These are phyloP conservation scores for Russula virescens DNA, from an alignment of 768 basidiomycete species.

Conservation along the genomic window DNA sequence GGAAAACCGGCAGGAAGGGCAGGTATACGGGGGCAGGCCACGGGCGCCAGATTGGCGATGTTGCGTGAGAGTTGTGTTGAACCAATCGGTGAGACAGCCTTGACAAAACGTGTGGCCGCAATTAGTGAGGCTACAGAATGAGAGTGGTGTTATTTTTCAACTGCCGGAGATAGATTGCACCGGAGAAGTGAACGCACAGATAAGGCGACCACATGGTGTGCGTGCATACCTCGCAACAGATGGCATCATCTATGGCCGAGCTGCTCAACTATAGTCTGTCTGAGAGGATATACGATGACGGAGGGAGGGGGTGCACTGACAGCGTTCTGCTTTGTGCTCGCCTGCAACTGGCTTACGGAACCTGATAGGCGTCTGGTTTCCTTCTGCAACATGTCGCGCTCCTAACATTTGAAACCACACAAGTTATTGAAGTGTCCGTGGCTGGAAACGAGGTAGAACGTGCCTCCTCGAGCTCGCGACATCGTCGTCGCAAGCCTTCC, in stretches of 20 bases:
- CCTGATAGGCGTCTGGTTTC: slow-evolving; percentile 1
- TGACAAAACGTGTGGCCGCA: slow-evolving; percentile 72
- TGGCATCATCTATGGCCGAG: slow-evolving; percentile 42
- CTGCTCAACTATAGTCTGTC: slow-evolving; percentile 5
- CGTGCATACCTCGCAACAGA: slow-evolving; percentile 62
- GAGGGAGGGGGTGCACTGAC: neutral
- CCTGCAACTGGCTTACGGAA: slow-evolving; percentile 11
- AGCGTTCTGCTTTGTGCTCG: slow-evolving; percentile 8
- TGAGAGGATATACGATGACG: neutral
- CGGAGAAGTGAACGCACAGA: slow-evolving; percentile 39
- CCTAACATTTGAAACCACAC: neutral
- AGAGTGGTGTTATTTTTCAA: slow-evolving; percentile 3
- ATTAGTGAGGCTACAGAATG: slow-evolving; percentile 40
- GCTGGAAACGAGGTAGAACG: neutral
- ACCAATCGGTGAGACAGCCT: slow-evolving; percentile 53
- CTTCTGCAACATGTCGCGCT: slow-evolving; percentile 5
- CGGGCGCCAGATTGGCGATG: slow-evolving; percentile 38
- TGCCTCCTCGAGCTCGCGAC: slow-evolving; percentile 14
- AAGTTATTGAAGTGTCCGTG: neutral
- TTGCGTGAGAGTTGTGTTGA: slow-evolving; percentile 42
- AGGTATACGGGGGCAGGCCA: slow-evolving; percentile 42
- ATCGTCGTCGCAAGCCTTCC: slow-evolving; percentile 5
- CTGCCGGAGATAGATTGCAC: neutral
- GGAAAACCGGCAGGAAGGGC: slow-evolving; percentile 56
- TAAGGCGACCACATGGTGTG: slow-evolving; percentile 61